Conservation (phyloP, 805 yeast species). For the Sugiyamaella mastotermitis region DNA sequence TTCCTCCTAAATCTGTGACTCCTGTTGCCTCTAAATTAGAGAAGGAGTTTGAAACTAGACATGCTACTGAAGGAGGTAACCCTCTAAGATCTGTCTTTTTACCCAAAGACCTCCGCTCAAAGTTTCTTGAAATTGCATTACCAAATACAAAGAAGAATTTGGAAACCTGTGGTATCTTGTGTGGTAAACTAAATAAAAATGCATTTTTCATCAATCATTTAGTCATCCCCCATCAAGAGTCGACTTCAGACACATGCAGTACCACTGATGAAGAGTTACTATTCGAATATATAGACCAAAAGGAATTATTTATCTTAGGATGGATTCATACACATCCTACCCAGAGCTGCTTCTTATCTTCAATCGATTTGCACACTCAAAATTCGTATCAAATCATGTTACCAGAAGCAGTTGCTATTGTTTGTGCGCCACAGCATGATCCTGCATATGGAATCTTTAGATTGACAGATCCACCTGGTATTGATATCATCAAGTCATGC, state of each 20-base stretch:
- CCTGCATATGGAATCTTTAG: slow-evolving; percentile 54
- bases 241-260: slow-evolving; percentile 56
- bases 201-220: slow-evolving; percentile 60
- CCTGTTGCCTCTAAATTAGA: not conserved
- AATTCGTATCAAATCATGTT: slow-evolving; percentile 64
- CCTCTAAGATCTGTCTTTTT: slow-evolving; percentile 48
- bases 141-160: slow-evolving; percentile 44
- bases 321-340: slow-evolving; percentile 77
- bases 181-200: slow-evolving; percentile 55
- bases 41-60: slow-evolving; percentile 23
- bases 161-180: slow-evolving; percentile 63
- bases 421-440: slow-evolving; percentile 48
- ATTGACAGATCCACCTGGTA: slow-evolving; percentile 61
- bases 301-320: slow-evolving; percentile 58
- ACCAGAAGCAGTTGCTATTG: slow-evolving; percentile 64
- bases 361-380: slow-evolving; percentile 64
- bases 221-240: slow-evolving; percentile 56
- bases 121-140: slow-evolving; percentile 43
- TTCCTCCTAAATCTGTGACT: slow-evolving; percentile 8
- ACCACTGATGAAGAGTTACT: slow-evolving; percentile 55
- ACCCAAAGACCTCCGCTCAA: slow-evolving; percentile 38
- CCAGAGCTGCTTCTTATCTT: slow-evolving; percentile 62
- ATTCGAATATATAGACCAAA: slow-evolving; percentile 48
- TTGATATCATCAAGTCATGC: slow-evolving; percentile 49
- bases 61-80: slow-evolving; percentile 49